Base-by-base conservation (phyloP, 2,329 filamentous ascomycete species). In the Xylaria multiplex region DNA sequence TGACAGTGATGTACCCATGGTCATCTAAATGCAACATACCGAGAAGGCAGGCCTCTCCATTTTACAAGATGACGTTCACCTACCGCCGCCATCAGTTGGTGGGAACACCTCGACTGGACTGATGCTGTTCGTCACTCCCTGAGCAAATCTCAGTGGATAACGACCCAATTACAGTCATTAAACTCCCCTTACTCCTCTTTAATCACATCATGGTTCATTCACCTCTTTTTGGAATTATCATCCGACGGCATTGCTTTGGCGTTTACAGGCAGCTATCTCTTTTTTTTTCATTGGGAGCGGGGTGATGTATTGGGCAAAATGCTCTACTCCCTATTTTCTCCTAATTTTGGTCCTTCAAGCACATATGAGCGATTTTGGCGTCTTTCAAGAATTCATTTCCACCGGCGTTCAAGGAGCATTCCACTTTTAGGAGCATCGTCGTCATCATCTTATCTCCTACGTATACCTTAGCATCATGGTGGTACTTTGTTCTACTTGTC, bases 1-100 rank as follows among this genome's bases (percentile, higher is more conserved):
- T 6, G 55, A 70, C 56, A 64, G 62, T 42, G 73, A 75, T 53
- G 68, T 72, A 50, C 37, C 71, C 16, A 73, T 72, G 73, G 63
- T 53, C 58, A 72, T 75, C 65, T 75, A 65, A 64, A 52, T 37
- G n/a, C 48, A 53, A 40, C 43, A 54, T 43, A 5, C 45, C 37
- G 19, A 59, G 3, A 22, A 60, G 40, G 27, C 42, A 52, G 9
- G 6, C 16, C 53, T n/a, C 54, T 37, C 35, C 42, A 11, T 32
- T 55, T 14, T 13, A 22, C 42, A 24, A 22, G 8, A 42, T 19
- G 45, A 61, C 53, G 27, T 14, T 22, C 30, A 45, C 30, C 37
- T 27, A 60, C 7, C 35, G 57, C 16, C 32, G 16, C 19, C 45
- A 19, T 37, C 52, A 48, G n/a, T 14, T 48, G 16, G 9, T 46